Conservation (phyloP, 2,329 filamentous ascomycete genomes). For the Teratosphaeria zuluensis region DNA sequence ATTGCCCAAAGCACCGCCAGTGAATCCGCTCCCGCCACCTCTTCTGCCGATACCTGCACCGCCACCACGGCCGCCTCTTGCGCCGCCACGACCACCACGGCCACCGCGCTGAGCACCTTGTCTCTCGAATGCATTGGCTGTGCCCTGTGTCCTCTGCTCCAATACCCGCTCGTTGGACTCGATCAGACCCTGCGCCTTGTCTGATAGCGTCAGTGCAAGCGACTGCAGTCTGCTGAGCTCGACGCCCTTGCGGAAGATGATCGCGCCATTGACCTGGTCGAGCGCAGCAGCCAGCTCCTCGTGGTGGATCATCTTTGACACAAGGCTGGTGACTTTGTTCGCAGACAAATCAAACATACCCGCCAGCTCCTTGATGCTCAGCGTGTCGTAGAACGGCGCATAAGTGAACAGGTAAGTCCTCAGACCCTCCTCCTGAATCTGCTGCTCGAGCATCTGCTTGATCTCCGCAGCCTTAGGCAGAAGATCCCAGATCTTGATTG, state of each 20-base stretch:
- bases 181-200: conserved; percentile 93
- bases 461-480: conserved; percentile 89
- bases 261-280: conserved; percentile 92
- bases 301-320: conserved; percentile 99
- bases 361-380: conserved; percentile 74
- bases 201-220: conserved; percentile 82
- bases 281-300: conserved; percentile 93
- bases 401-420: conserved; percentile 99
- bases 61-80: conserved; percentile 48
- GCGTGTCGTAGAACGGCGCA: conserved; percentile 96
- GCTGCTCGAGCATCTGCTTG: conserved; percentile 92
- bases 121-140: conserved; percentile 87
- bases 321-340: conserved; percentile 84
- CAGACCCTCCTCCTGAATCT: conserved; percentile 97
- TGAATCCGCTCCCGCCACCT: conserved; percentile 57
- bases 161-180: conserved; percentile 96
- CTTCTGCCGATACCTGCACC: conserved; percentile 38
- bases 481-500: conserved; percentile 99
- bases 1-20: conserved; percentile 64
- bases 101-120: conserved; percentile 69
- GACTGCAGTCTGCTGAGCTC: conserved; percentile 94
- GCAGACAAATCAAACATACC: conserved; percentile 91
- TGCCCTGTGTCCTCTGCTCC: conserved; percentile 93
- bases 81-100: conserved; percentile 49
- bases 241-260: conserved; percentile 99